A percentile compares a stretch with the other conserved stretches of the same genome.
Conservation (phyloP, 306 rosid species). For the Lathyrus aphaca region DNA sequence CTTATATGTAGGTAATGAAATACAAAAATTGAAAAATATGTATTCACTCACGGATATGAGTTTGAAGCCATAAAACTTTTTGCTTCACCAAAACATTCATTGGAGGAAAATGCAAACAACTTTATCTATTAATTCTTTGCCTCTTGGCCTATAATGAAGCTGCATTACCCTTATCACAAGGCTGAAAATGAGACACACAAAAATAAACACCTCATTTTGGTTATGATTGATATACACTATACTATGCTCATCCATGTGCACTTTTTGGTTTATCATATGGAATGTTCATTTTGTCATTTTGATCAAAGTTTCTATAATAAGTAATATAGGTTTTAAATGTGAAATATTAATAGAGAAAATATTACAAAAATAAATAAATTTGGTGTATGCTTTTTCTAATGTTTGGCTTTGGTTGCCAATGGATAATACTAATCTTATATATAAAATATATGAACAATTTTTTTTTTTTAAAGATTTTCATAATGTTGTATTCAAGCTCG, state of each 20-base stretch:
- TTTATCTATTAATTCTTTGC: conserved; percentile 34
- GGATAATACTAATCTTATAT: conserved; percentile 16
- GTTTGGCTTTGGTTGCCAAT: conserved; percentile 6
- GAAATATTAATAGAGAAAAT: conserved; percentile 1
- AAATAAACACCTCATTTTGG: conserved; percentile 28
- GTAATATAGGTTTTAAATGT: conserved; percentile 28
- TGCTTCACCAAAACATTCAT: conserved; percentile 35
- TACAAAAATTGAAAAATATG: conserved; percentile 17
- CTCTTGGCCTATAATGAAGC: conserved; percentile 37
- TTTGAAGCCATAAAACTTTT: conserved; percentile 44
- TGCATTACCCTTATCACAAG: conserved; percentile 38
- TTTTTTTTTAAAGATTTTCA: conserved; percentile 19
- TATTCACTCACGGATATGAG: conserved; percentile 65
- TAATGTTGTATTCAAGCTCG: neutral
- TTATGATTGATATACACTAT: conserved; percentile 11
- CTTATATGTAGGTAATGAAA: conserved; percentile 35
- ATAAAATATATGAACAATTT: neutral
- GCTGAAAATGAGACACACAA: conserved; percentile 31
- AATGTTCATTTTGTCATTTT: conserved; percentile 39
- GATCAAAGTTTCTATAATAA: conserved; percentile 33
- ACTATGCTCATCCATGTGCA: conserved; percentile 44
- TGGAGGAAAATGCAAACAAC: conserved; percentile 34
- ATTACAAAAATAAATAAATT: neutral
- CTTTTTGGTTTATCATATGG: conserved; percentile 39
- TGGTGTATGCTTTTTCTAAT: neutral